Base-by-base conservation (phyloP, 2,329 filamentous ascomycete genomes). In the Aspergillus ibericus region DNA sequence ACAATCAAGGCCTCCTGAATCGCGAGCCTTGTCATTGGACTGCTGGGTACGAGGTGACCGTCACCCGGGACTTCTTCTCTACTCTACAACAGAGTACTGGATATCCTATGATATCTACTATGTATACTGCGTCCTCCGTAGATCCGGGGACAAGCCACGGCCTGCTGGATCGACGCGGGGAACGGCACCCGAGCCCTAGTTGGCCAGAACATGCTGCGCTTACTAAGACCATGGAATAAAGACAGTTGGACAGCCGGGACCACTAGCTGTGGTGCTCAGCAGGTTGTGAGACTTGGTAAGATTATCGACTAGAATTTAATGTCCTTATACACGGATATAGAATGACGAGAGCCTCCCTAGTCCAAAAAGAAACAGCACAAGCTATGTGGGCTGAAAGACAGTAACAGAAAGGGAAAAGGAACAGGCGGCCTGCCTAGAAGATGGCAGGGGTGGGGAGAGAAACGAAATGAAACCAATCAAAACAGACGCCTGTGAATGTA, bases 231-330 rank as follows among this genome's bases (percentile, higher is more conserved):
- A 25, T 16, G n/a, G 5, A n/a, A 27, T 29, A 22, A n/a, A 22
- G 15, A 20, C 16, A 22, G 18, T 13, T 4, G 40, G 4, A 40
- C 36, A 18, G 36, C 36, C 3, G 15, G n/a, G 15, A 13, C 25
- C 49, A 27, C 10, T 20, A 44, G n/a, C 36, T 42, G 32, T 18
- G 29, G 7, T 3, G 3, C 9, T 32, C 29, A 9, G 29, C 29
- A 9, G 29, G 12, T 32, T 29, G 15, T 44, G 22, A n/a, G n/a
- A 16, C 36, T n/a, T 42, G 34, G 27, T 16, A 34, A n/a, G 32
- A 53, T 53, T 53, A 53, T 52, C 20, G 22, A 53, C 51, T 53
- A 44, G 51, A 53, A 53, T 53, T 29, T 53, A 53, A 34, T 29
- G 15, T 18, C 29, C 40, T 20, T 53, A 42, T 53, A 53, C 50